A percentile compares a stretch with the other conserved stretches of the same genome.
Conservation (phyloP, 331 rosid species). For the Cydonia oblonga region DNA sequence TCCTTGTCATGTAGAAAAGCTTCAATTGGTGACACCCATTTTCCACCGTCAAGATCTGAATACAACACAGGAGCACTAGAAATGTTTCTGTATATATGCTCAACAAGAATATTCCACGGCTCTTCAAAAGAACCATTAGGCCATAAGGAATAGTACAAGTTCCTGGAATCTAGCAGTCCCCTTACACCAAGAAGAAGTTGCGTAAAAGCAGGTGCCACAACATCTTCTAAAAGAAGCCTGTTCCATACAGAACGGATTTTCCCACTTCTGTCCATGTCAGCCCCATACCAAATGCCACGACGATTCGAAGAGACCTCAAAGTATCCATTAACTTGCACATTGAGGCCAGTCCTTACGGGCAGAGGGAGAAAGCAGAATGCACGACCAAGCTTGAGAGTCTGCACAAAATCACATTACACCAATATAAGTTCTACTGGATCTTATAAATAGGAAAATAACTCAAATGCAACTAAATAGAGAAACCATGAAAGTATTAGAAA, state of each 20-base stretch:
- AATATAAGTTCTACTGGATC: slow-evolving; percentile 23
- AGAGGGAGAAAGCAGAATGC: slow-evolving; percentile 97
- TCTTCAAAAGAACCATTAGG: slow-evolving; percentile 89
- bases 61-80: slow-evolving; percentile 49
- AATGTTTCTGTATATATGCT: slow-evolving; percentile 59
- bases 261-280: slow-evolving; percentile 98
- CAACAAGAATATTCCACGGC: slow-evolving; percentile 85
- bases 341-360: slow-evolving; percentile 87
- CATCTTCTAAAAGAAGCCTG: slow-evolving; percentile 83
- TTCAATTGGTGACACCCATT: slow-evolving; percentile 76
- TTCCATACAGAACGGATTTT: slow-evolving; percentile 93
- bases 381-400: slow-evolving; percentile 71
- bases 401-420: slow-evolving; percentile 34
- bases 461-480: slow-evolving; percentile 4
- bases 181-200: slow-evolving; percentile 59
- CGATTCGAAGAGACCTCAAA: slow-evolving; percentile 96
- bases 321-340: slow-evolving; percentile 90
- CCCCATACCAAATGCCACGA: slow-evolving; percentile 99
- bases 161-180: slow-evolving; percentile 56
- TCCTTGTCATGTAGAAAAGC: slow-evolving; percentile 80
- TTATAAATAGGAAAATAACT: neutral
- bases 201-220: slow-evolving; percentile 70
- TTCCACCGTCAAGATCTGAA: slow-evolving; percentile 77
- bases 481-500: slow-evolving; percentile 15
- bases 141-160: slow-evolving; percentile 69